Conservation (phyloP, 345 rosid species). For the Carallia pectinifolia region DNA sequence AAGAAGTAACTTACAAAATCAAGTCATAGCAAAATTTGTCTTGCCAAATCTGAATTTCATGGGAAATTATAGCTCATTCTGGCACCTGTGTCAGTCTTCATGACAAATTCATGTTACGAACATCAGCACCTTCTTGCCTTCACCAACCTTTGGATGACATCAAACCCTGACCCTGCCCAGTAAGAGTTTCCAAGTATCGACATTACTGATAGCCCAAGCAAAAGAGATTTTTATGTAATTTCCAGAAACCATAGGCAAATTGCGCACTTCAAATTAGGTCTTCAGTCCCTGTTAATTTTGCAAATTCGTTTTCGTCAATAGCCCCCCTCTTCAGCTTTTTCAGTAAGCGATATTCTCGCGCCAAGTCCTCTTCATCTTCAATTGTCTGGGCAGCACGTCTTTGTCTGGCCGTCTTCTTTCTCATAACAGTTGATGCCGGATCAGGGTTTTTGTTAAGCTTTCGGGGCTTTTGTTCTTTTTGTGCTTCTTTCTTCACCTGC, state of each 20-base stretch:
- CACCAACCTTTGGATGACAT: neutral
- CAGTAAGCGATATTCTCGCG: constrained; percentile 58
- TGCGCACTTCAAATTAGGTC: constrained; percentile 46
- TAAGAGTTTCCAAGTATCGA: no score
- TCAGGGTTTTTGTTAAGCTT: constrained; percentile 40
- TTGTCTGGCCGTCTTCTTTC: constrained; percentile 78
- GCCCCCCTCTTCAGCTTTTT: constrained; percentile 65
- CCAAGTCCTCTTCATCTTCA: constrained; percentile 75
- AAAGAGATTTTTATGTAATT: no score
- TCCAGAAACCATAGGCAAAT: neutral
- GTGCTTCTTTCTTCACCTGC: constrained; percentile 55
- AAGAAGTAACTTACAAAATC: no score
- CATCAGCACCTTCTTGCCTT: neutral
- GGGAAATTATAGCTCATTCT: neutral
- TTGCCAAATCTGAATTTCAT: neutral
- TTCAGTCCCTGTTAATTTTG: constrained; percentile 65
- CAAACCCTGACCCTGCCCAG: neutral
- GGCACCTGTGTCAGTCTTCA: neutral
- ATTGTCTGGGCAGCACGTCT: constrained; percentile 71
- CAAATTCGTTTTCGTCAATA: constrained; percentile 68
- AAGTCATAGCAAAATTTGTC: neutral
- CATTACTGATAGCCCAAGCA: no score
- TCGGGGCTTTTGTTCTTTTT: constrained; percentile 40
- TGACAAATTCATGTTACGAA: no score
- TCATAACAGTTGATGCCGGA: constrained; percentile 27